phyloP scores from a whole-genome alignment of 192 early-diverging fungal genomes.

The Coemansia sp. region DNA sequence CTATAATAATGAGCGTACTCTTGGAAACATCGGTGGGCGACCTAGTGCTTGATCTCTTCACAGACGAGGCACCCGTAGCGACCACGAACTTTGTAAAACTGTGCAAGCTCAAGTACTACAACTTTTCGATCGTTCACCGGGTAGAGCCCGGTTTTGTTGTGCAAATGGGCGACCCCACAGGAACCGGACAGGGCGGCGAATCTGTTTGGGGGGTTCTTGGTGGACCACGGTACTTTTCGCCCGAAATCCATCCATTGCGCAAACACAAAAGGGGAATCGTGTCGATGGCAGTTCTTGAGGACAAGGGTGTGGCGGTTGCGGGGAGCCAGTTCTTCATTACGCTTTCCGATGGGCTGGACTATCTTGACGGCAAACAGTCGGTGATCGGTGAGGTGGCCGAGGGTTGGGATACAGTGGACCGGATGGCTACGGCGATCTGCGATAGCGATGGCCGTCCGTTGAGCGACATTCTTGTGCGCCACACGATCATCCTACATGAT shows the following conservation, averaged over 20 bases:
- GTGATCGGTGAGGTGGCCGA: slow-evolving; percentile 92
- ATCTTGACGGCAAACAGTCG: slow-evolving; percentile 81
- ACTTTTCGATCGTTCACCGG: slow-evolving; percentile 75
- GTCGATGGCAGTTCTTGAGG: slow-evolving; percentile 76
- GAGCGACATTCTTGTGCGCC: slow-evolving; percentile 84
- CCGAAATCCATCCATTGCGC: slow-evolving; percentile 68
- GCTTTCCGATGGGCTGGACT: slow-evolving; percentile 64
- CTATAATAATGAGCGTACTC: slow-evolving; percentile 68
- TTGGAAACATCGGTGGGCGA: slow-evolving; percentile 79
- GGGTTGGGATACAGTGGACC: slow-evolving; percentile 83
- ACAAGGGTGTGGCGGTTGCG: slow-evolving; percentile 27
- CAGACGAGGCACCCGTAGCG: slow-evolving; percentile 67
- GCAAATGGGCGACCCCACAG: slow-evolving; percentile 94
- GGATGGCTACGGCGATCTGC: slow-evolving; percentile 67
- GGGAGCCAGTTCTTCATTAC: slow-evolving; percentile 71
- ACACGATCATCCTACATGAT: slow-evolving; percentile 91
- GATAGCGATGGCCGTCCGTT: slow-evolving; percentile 77
- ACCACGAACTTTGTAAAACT: slow-evolving; percentile 90
- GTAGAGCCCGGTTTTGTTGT: slow-evolving; percentile 87
- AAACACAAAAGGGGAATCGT: slow-evolving; percentile 83
- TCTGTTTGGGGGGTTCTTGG: slow-evolving; percentile 61
- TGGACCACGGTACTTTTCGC: slow-evolving; percentile 60
- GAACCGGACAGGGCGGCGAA: slow-evolving; percentile 85
- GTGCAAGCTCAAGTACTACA: slow-evolving; percentile 87
- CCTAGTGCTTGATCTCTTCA: slow-evolving; percentile 34